Percentiles rank a stretch among this genome's conserved stretches.
These are phyloP conservation scores for Colletotrichum sp. DNA, from an alignment of 2,329 filamentous ascomycete genomes.

Conservation along the genomic window DNA sequence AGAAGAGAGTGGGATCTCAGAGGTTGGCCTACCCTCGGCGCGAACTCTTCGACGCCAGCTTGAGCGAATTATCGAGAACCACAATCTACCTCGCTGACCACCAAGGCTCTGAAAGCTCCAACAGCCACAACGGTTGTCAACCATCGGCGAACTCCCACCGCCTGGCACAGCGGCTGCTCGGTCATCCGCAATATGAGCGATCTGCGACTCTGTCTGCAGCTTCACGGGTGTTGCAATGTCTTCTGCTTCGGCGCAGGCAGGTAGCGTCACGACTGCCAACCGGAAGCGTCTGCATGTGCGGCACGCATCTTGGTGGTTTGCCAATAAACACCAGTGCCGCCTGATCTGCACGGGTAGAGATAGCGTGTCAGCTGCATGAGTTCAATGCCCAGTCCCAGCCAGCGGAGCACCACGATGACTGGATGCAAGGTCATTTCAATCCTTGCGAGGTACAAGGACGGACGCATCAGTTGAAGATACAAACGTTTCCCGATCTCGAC, in stretches of 20 bases:
- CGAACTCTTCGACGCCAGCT: background rate
- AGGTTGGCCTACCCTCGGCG: conserved; percentile 8
- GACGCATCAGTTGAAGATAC: background rate
- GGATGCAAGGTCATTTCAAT: background rate
- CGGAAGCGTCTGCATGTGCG: background rate
- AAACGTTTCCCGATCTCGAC: background rate
- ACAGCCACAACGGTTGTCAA: background rate
- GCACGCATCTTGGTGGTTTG: background rate
- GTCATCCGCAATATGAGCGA: background rate
- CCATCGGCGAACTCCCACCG: background rate
- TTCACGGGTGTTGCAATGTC: background rate
- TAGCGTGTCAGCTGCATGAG: background rate
- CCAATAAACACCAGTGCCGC: background rate
- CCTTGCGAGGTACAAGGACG: background rate
- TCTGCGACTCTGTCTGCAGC: background rate
- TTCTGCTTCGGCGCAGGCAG: background rate
- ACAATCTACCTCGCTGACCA: background rate
- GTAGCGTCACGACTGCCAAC: background rate
- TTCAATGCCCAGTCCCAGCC: background rate
- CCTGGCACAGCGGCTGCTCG: background rate
- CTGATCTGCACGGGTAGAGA: background rate
- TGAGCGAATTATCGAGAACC: background rate
- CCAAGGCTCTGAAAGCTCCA: background rate
- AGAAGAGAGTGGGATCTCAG: conserved; percentile 39
- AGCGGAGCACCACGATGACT: background rate